Evolutionary conservation across 768 basidiomycete species (phyloP).

Genomic region (Lyophyllum semitale): DNA sequence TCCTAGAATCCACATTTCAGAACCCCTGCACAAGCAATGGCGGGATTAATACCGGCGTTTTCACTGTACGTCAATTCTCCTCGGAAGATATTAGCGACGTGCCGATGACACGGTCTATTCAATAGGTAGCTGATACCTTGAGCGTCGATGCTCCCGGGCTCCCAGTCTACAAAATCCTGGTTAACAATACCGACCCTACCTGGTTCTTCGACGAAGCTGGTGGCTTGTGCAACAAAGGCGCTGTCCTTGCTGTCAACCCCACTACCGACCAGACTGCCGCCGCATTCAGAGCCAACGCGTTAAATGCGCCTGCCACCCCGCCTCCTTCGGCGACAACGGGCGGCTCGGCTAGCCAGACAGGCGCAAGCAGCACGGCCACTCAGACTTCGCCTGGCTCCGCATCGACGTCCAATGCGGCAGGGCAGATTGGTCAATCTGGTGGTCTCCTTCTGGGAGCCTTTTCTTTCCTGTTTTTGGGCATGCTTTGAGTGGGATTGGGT

Average conservation of each 20-base stretch:
- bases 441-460: conserved; percentile 1
- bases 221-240: conserved; percentile 37
- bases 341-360: not conserved
- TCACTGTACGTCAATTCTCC: conserved; percentile 27
- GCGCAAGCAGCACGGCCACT: conserved; percentile 6
- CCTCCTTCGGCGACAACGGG: conserved; percentile 6
- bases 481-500: not conserved
- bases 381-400: conserved; percentile 4
- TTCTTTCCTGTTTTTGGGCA: conserved; percentile 8
- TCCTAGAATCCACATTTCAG: conserved; percentile 37
- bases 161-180: conserved; percentile 28
- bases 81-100: not conserved
- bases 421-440: not conserved
- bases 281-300: conserved; percentile 38
- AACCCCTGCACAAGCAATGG: conserved; percentile 37
- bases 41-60: conserved; percentile 35
- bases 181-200: conserved; percentile 36
- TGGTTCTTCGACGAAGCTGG: conserved; percentile 45
- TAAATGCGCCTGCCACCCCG: conserved; percentile 24
- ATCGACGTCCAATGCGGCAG: conserved; percentile 11
- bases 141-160: conserved; percentile 36
- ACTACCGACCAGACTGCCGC: conserved; percentile 31
- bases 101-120: not conserved
- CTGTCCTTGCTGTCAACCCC: conserved; percentile 40
- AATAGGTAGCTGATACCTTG: conserved; percentile 30